These are phyloP conservation scores for Bryum argenteum DNA, from an alignment of 225 moss, liverwort and hornwort species.

Conservation along the genomic window DNA sequence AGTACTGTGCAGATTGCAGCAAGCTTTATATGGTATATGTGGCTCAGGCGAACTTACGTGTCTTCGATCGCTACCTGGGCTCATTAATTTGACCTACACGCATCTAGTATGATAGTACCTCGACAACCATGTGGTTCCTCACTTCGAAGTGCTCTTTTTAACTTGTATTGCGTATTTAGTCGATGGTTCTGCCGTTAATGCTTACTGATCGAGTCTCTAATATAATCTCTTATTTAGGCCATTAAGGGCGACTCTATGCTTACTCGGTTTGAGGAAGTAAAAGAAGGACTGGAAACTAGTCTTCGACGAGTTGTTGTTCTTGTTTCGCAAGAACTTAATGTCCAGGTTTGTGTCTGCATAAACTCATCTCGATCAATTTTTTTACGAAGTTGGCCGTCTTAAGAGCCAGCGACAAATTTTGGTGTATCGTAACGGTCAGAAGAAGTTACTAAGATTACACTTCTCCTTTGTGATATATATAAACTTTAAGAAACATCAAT, in stretches of 20 bases:
- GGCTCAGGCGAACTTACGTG: conserved; percentile 3
- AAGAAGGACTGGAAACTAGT: conserved; percentile 67
- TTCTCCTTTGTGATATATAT: conserved; percentile 19
- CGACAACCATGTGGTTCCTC: neutral
- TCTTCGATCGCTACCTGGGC: neutral
- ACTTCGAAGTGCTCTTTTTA: conserved; percentile 6
- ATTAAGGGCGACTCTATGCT: conserved; percentile 80
- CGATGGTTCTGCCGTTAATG: conserved; percentile 7
- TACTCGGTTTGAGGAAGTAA: conserved; percentile 69
- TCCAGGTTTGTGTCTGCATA: conserved; percentile 54
- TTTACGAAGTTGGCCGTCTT: conserved; percentile 17
- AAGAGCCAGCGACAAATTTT: conserved; percentile 22
- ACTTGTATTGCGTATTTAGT: conserved; percentile 2
- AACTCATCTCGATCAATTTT: conserved; percentile 2
- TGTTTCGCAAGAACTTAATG: conserved; percentile 64
- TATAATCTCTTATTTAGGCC: conserved; percentile 48
- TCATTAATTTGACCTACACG: neutral
- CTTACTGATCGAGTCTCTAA: conserved; percentile 6
- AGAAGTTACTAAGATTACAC: conserved; percentile 8
- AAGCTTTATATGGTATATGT: conserved; percentile 75
- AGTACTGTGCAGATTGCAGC: conserved; percentile 83
- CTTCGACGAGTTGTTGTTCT: conserved; percentile 70
- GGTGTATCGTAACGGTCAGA: conserved; percentile 14
- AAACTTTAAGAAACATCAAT: conserved; percentile 23
- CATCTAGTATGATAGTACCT: conserved; percentile 15